A percentile compares a stretch with the other conserved stretches of the same genome.
Conservation (phyloP, 495 filamentous ascomycete genomes). For the Penicillium taxi region DNA sequence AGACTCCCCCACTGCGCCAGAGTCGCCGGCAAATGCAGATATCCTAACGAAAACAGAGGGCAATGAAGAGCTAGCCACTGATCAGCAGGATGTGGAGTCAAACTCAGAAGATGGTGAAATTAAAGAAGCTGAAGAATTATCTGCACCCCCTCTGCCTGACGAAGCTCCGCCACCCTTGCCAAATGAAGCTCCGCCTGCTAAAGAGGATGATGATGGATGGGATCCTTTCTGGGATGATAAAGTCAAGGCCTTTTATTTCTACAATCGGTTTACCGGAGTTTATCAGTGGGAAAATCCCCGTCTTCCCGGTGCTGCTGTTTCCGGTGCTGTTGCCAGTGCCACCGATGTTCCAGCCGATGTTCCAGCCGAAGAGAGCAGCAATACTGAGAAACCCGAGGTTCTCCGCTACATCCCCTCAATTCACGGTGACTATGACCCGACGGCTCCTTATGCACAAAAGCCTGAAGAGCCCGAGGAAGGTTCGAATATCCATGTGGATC, state of each 20-base stretch:
- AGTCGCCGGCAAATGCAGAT: constrained; percentile 7
- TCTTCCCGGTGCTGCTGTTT: constrained; percentile 41
- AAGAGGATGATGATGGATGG: constrained; percentile 75
- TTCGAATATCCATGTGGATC: constrained; percentile 21
- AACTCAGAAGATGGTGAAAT: constrained; percentile 7
- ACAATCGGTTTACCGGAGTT: constrained; percentile 68
- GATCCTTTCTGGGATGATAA: constrained; percentile 71
- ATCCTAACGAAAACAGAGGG: constrained; percentile 1
- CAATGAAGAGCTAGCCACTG: constrained; percentile 8
- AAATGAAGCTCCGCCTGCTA: constrained; percentile 44
- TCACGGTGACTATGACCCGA: constrained; percentile 92
- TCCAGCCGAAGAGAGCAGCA: constrained; percentile 14
- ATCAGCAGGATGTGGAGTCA: constrained; percentile 11
- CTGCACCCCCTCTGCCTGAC: constrained; percentile 45
- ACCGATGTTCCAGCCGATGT: constrained; percentile 17
- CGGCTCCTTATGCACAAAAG: constrained; percentile 75
- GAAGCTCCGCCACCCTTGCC: constrained; percentile 45
- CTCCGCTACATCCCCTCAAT: constrained; percentile 92
- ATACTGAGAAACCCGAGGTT: constrained; percentile 21
- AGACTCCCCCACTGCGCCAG: constrained; percentile 3
- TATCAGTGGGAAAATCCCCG: constrained; percentile 91
- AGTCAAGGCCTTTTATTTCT: constrained; percentile 74
- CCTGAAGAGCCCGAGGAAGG: constrained; percentile 30
- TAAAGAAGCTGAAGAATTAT: constrained; percentile 16
- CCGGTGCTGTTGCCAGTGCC: constrained; percentile 14